Conservation (phyloP, 768 basidiomycete species). For the Mycena leptocephala region DNA sequence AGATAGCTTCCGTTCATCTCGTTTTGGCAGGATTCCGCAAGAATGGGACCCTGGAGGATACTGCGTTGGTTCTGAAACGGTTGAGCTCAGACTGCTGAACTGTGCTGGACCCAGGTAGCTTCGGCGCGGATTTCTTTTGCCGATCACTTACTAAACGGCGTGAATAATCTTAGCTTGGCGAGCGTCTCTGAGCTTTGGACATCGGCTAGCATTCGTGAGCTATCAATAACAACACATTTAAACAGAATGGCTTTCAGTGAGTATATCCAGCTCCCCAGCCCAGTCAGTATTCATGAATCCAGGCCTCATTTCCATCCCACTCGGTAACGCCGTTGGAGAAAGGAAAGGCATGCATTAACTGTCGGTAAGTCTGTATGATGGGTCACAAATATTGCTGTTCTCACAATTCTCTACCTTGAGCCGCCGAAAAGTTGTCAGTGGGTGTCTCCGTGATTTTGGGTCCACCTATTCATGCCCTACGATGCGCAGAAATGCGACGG, state of each 20-base stretch:
- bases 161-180: slow-evolving; percentile 1
- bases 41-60: too few species aligned
- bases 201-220: neutral
- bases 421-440: slow-evolving; percentile 25
- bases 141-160: neutral
- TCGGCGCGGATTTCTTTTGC: neutral
- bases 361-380: slow-evolving; percentile 17
- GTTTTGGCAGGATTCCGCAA: too few species aligned
- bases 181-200: neutral
- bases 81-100: too few species aligned
- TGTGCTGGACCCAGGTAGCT: too few species aligned
- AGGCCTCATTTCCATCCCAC: neutral
- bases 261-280: neutral
- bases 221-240: neutral
- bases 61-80: neutral
- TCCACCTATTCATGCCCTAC: neutral
- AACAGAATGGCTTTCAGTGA: neutral
- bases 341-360: slow-evolving; percentile 29
- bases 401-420: neutral
- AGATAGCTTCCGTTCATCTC: too few species aligned
- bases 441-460: neutral
- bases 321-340: slow-evolving; percentile 12
- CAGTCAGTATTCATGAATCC: neutral
- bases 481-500: slow-evolving; percentile 4
- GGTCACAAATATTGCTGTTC: neutral